Base-by-base conservation (phyloP, 345 rosid species). In the Sisymbrium altissimum region DNA sequence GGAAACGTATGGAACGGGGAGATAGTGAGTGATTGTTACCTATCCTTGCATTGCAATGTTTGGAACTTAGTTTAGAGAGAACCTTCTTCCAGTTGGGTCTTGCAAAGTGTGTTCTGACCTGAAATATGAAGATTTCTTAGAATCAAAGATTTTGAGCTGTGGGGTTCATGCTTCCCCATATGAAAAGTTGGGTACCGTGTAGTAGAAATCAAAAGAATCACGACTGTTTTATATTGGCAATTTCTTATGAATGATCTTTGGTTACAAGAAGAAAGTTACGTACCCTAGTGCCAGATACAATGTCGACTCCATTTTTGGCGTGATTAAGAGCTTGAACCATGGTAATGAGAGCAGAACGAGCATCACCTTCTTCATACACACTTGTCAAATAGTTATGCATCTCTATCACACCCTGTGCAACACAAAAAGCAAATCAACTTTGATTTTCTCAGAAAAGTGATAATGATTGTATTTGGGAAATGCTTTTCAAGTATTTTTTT, bases 321-420 rank as follows among this genome's bases (percentile, higher is more conserved):
- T 92, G 99, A 60, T 95, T 95, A 65, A 95, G 86, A 43, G 99
- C 98, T 80, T 95, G 99, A 54, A 95, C 98, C 99, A 92, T 95
- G 50, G 99, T 89, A 58, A 95, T 95, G 54, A 95, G 94, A 79
- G 99, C 91, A 21, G 99, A 95, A 63, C 99, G 83, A n/a, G 99
- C 99, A 76, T 95, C 99, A 5, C 99, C 99, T 92, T 95, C 99
- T 83, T 92, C 99, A 35, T 95, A 95, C 48, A 95, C 99, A 66
- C 99, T 95, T 9, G 99, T 95, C 81, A 95, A 79, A 81, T 95
- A 92, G 72, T 95, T 95, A 84, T 95, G 99, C 99, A 95, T 92
- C 78, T 95, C 99, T 59, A 95, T 92, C 63, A 95, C 92, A 32
- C 99, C 97, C 99, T 95, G 71, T 30, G 74, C 39, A 73, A 17